Conservation (phyloP, 2,329 filamentous ascomycete species). For the Fusarium neocosmosporiellum region DNA sequence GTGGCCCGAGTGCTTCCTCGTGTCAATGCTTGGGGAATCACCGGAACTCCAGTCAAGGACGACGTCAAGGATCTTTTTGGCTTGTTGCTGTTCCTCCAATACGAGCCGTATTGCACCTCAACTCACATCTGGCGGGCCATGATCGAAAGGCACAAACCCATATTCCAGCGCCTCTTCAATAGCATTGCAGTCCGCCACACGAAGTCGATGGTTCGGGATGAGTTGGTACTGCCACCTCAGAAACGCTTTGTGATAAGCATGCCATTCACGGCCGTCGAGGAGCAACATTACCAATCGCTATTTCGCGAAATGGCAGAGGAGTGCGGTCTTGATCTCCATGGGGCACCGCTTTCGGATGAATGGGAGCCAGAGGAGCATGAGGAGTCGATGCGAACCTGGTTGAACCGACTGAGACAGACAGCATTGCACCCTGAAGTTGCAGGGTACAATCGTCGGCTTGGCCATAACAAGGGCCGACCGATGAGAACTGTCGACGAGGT, state of each 20-base stretch:
- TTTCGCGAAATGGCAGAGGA: conserved; percentile 80
- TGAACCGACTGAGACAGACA: conserved; percentile 82
- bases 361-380: conserved; percentile 75
- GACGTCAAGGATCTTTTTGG: conserved; percentile 82
- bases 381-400: conserved; percentile 82
- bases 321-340: conserved; percentile 73
- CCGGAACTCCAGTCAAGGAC: conserved; percentile 86
- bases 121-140: conserved; percentile 76
- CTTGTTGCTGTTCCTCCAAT: conserved; percentile 82
- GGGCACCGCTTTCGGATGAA: conserved; percentile 68
- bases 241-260: conserved; percentile 89
- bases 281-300: conserved; percentile 85
- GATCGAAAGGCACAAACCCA: conserved; percentile 66
- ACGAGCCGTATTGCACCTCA: conserved; percentile 78
- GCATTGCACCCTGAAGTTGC: conserved; percentile 89
- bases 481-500: conserved; percentile 88
- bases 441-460: conserved; percentile 71
- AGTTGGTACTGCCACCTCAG: conserved; percentile 83
- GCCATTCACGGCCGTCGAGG: conserved; percentile 89
- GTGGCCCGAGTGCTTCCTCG: conserved; percentile 85
- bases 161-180: conserved; percentile 77
- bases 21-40: conserved; percentile 90
- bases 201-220: conserved; percentile 81
- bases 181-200: conserved; percentile 84
- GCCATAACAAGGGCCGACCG: conserved; percentile 70